Conservation (phyloP, 2,329 filamentous ascomycete genomes). For the Pseudogymnoascus sp. region DNA sequence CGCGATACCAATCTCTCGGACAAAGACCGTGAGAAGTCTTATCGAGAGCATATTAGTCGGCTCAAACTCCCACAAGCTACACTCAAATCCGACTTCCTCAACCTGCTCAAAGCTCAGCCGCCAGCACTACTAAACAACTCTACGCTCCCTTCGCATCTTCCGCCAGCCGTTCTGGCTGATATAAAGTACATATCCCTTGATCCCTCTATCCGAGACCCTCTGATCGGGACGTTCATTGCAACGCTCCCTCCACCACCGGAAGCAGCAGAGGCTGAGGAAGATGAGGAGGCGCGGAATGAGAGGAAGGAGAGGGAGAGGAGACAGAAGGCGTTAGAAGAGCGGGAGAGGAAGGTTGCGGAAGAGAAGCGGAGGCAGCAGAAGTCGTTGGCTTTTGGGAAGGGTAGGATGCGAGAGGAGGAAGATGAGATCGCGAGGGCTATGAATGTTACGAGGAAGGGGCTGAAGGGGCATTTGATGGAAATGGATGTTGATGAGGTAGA, state of each 20-base stretch:
- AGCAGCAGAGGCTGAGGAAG: constrained; percentile 38
- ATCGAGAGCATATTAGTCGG: constrained; percentile 64
- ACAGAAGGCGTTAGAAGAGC: constrained; percentile 60
- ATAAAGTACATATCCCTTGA: constrained; percentile 64
- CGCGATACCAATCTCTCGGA: constrained; percentile 63
- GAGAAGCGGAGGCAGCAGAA: constrained; percentile 54
- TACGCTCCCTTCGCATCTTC: constrained; percentile 51
- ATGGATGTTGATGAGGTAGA: constrained; percentile 14
- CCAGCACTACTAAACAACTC: constrained; percentile 51
- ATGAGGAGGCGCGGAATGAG: constrained; percentile 45
- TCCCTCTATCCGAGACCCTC: constrained; percentile 50
- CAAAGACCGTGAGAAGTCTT: constrained; percentile 72
- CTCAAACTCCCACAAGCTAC: constrained; percentile 59
- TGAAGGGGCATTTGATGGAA: constrained; percentile 51
- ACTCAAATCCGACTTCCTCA: constrained; percentile 62
- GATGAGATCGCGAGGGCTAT: constrained; percentile 61
- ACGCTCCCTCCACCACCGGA: constrained; percentile 54
- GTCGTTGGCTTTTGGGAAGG: constrained; percentile 54
- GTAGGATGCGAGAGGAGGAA: constrained; percentile 58
- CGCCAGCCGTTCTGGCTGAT: constrained; percentile 56
- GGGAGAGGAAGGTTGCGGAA: constrained; percentile 55
- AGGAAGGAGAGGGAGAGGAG: constrained; percentile 48
- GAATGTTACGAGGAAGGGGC: constrained; percentile 58
- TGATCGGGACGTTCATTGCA: constrained; percentile 61
- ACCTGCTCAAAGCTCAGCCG: constrained; percentile 57